Base-by-base conservation (phyloP, 345 rosid genomes). In the Garcia nutans region DNA sequence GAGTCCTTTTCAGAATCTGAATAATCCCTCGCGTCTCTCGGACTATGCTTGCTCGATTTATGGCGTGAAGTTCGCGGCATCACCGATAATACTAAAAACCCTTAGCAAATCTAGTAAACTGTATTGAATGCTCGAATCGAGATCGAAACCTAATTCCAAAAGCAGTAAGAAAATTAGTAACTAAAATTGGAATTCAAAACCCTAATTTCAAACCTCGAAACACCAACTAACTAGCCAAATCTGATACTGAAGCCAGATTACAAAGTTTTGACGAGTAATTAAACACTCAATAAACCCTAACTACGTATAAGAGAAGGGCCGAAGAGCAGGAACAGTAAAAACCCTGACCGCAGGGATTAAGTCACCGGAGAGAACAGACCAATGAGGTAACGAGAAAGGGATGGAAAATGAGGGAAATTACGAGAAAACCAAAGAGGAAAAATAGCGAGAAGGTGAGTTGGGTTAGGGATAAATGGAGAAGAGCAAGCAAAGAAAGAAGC, bases 11-110 rank as follows among this genome's bases (percentile, higher is more conserved):
- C 98, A 68, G 97, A 90, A 84, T 93, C 99, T 20, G 97, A 96
- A 77, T 88, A 91, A 13, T 96, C 99, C 77, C 87, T 84, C 10
- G 86, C 85, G 74, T 92, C 98, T 82, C 84, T 84, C 63, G 88
- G 82, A 55, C 93, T 86, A 76, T 90, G 93, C 85, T 90, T 96
- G 84, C 97, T 90, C 79, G 98, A 93, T 86, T 92, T 96, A 84
- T 93, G 99, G 82, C 99, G 86, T 31, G 98, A 88, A 84, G 98
- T 92, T 82, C 89, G 80, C 76, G 98, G 89, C 99, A 96, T 93
- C 88, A 52, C 82, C 65, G 56, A 3, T 33, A 37, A 76, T 31
- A 31, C 63, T 65, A 15, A 68, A 62, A 44, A 72, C 54, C 69
- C 78, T 74, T 57, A 77, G 5, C 13, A 15, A 69, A 69, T 52